Percentiles rank a stretch among this genome's conserved stretches.
Conservation (phyloP, 768 basidiomycete genomes). For the Naganishia randhawae region DNA sequence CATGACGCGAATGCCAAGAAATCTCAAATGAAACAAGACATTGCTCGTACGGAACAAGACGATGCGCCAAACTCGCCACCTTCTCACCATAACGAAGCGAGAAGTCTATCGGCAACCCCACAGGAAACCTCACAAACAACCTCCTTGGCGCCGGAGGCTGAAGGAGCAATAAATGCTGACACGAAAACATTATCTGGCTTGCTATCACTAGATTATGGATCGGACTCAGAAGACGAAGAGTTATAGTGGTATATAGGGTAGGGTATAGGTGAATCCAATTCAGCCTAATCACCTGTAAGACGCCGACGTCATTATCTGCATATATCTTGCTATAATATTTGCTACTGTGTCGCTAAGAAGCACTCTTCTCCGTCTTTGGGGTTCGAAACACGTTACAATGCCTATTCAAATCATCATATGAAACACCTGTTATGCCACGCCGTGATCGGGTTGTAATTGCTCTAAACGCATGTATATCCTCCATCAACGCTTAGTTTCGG, state of each 20-base stretch:
- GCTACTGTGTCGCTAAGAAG: no score
- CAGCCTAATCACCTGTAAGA: no score
- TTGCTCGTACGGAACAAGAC: background rate
- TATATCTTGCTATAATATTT: no score
- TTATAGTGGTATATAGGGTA: background rate
- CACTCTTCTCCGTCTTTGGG: no score
- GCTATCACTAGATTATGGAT: conserved; percentile 4
- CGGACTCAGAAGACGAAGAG: background rate
- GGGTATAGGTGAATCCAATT: background rate
- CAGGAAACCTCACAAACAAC: background rate
- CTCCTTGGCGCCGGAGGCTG: background rate
- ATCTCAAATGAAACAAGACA: background rate
- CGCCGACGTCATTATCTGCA: no score
- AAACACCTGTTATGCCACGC: no score
- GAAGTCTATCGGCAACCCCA: background rate
- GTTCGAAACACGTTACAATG: no score
- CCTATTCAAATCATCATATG: no score
- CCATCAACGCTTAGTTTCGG: conserved; percentile 73
- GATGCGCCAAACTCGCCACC: background rate
- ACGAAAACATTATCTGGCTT: background rate
- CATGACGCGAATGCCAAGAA: background rate
- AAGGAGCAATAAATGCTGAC: background rate
- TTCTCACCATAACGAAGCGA: background rate
- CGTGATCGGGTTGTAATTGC: no score
- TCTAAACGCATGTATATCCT: conserved; percentile 64